Conservation (phyloP, 495 filamentous ascomycete species). For the Pseudomonodictys pantanalensis region DNA sequence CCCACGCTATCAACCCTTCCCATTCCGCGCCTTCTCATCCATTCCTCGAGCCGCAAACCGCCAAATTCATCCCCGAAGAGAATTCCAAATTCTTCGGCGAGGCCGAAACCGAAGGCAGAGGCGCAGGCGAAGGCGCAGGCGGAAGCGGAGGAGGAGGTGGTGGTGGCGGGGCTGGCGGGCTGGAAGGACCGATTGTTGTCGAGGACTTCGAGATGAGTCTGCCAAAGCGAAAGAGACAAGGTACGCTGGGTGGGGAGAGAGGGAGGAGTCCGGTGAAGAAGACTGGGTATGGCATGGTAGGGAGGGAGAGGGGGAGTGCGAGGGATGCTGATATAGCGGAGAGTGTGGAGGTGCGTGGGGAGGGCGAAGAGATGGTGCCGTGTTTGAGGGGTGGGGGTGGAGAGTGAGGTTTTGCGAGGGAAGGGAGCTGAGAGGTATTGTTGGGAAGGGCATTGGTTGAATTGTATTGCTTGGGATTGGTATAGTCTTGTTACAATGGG, state of each 20-base stretch:
- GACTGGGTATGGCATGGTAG: conserved; percentile 8
- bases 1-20: too few species aligned
- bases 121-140: too few species aligned
- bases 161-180: too few species aligned
- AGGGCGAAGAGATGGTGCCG: not conserved
- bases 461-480: too few species aligned
- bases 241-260: conserved; percentile 4
- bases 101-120: too few species aligned
- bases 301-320: not conserved
- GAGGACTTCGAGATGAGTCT: not conserved
- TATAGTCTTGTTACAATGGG: too few species aligned
- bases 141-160: not conserved
- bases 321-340: not conserved
- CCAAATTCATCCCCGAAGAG: too few species aligned
- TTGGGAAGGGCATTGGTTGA: not conserved
- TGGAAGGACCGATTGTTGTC: too few species aligned
- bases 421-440: not conserved
- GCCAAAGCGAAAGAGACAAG: conserved; percentile 17
- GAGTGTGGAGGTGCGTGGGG: not conserved
- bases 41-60: too few species aligned
- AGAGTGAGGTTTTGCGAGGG: not conserved
- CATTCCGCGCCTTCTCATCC: too few species aligned
- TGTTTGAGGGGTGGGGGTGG: not conserved
- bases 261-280: conserved; percentile 6
- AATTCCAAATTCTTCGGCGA: too few species aligned